Base-by-base conservation (phyloP, 2,329 filamentous ascomycete genomes). In the Penicillium psychrosexuale region DNA sequence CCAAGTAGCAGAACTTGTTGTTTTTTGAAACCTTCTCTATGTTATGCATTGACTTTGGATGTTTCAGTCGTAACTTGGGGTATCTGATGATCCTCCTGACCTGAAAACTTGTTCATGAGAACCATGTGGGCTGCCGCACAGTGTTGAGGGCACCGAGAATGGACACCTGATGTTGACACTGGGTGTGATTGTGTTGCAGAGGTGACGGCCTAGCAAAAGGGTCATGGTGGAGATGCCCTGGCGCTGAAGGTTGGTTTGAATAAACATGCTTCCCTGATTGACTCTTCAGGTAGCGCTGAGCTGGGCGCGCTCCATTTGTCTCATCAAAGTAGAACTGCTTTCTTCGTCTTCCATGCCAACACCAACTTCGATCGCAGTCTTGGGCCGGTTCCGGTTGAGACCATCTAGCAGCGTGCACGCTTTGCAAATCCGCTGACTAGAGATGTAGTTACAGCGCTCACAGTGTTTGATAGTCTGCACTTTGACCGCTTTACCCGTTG, bases 391-490 rank as follows among this genome's bases (percentile, higher is more conserved):
- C 66, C 94, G 97, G 70, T 99, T 99, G 45, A 99, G 73, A 0
- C 89, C 90, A 65, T 97, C 92, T 3, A 99, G 82, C 42, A 99
- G 78, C 58, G 86, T 88, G 71, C 94, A 99, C 0, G 94, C 94
- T 74, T 99, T 96, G 75, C 94, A 99, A 37, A 97, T 84, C 30
- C 84, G 83, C 73, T 99, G 94, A 65, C 92, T 97, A 2, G 94
- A 96, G 73, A 99, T 89, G 71, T 97, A 99, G 13, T 94, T 94
- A 65, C 94, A 99, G 49, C 84, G 87, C 67, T 87, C 84, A 69
- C 94, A 99, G 60, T 86, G 87, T 1, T 93, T 90, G 63, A 97
- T 82, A 13, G 67, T 70, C 51, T 76, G 74, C 7, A 61, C 60
- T 56, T 74, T 74, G 42, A 86, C 86, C 72, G 93, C 90, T 66